Base-by-base conservation (phyloP, 208 protist species). In the Sergeia podlipaevii region DNA sequence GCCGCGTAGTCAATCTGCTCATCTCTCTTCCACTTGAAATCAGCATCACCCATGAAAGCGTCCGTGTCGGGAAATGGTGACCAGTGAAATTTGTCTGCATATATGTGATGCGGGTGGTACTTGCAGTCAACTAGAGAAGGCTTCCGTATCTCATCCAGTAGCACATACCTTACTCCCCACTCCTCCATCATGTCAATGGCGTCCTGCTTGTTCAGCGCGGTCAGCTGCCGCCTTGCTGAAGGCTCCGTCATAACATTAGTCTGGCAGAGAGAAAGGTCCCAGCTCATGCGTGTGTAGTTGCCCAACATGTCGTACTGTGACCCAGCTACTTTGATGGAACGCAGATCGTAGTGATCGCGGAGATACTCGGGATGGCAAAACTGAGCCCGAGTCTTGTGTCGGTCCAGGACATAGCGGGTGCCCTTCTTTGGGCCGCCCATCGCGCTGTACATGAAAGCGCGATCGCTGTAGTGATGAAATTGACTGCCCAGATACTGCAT, bases 11-110 rank as follows among this genome's bases (percentile, higher is more conserved):
- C 65, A 41, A 95, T 88, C 17, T 80, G 75, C 51, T 91, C 78
- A 28, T 83, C 66, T 17, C 81, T 79, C 53, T 85, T 84, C 87
- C 87, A 95, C 60, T 85, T 84, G 65, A 57, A 90, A 56, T 95
- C 87, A 2, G 77, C 75, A 51, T 95, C 87, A 4, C 87, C 83
- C 21, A 79, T 73, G 53, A 67, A 61, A 36, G 74, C 62, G 64
- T 91, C 85, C 27, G 74, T 90, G 46, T 80, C 67, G 5, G 87
- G 87, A 46, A 79, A 64, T 4, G 79, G 81, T 4, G 77, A 65
- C 70, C 84, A 91, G 21, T 69, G 68, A 60, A 95, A 95, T 52
- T 95, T 95, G 66, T 91, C 58, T 5, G 78, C 56, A 70, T 82
- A 95, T 24, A 95, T 56, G 1, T 57, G 29, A 47, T 95, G 87